These are phyloP conservation scores for Musa troglodytarum DNA, from an alignment of 176 grass and related monocot species.

Conservation along the genomic window DNA sequence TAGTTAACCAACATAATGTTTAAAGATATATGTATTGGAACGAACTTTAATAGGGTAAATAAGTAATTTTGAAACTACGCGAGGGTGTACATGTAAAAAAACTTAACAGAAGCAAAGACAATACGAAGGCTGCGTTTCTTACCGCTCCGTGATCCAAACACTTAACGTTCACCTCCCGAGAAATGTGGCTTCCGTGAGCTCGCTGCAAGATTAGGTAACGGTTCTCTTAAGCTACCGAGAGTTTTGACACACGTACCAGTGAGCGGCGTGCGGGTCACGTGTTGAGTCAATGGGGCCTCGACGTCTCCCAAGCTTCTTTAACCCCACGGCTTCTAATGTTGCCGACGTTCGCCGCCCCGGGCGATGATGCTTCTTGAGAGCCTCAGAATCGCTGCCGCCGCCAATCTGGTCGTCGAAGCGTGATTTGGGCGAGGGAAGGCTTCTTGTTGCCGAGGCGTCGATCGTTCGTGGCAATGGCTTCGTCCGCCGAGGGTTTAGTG, in stretches of 20 bases:
- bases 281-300: neutral
- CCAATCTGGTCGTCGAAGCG: neutral
- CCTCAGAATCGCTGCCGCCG: neutral
- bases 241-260: neutral
- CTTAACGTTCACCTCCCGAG: neutral
- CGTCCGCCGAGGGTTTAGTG: conserved; percentile 50
- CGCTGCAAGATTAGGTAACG: neutral
- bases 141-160: neutral
- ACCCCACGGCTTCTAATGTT: neutral
- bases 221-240: neutral
- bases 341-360: neutral
- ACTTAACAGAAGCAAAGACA: no score
- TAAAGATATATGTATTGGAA: no score
- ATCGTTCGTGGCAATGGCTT: conserved; percentile 37
- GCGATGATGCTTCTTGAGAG: neutral
- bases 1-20: no score
- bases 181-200: neutral
- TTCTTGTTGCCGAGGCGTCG: neutral
- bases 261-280: neutral
- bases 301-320: neutral
- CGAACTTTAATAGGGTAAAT: no score
- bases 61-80: no score
- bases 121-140: no score
- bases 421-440: neutral
- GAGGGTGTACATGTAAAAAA: no score